A percentile compares a stretch with the other conserved stretches of the same genome.
Conservation (phyloP, 176 grass and related monocot species). For the Elymus sibiricus region DNA sequence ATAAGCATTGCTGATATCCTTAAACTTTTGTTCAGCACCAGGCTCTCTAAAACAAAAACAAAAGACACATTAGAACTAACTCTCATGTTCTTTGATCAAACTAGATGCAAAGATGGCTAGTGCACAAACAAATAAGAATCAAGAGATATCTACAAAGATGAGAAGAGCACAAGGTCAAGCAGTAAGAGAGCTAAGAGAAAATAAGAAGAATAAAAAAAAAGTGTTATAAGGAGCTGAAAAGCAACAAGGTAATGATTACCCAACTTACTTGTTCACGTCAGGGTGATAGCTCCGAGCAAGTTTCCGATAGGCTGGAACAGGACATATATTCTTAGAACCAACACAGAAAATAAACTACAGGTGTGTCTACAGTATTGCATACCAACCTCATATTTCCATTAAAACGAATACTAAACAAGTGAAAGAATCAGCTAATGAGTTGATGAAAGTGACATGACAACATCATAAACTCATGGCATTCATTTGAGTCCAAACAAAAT, state of each 20-base stretch:
- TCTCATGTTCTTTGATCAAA: background rate
- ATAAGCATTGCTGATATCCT: slow-evolving; percentile 98
- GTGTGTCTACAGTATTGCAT: background rate
- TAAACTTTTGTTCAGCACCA: slow-evolving; percentile 93
- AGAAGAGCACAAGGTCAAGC: background rate
- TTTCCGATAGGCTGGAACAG: slow-evolving; percentile 79
- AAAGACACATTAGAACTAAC: slow-evolving; percentile 16
- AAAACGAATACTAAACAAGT: background rate
- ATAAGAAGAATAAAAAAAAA: background rate
- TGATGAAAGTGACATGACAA: background rate
- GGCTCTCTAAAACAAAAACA: slow-evolving; percentile 64
- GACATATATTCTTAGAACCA: slow-evolving; percentile 23
- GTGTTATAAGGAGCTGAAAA: background rate
- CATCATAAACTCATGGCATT: background rate
- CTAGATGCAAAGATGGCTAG: slow-evolving; percentile 15
- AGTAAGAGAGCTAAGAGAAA: background rate
- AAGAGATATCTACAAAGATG: background rate
- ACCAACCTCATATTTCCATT: background rate
- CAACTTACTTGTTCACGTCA: slow-evolving; percentile 94
- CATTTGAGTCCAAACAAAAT: background rate
- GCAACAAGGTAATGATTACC: background rate
- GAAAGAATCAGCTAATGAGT: background rate
- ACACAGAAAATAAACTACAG: background rate
- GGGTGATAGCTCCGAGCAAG: slow-evolving; percentile 92
- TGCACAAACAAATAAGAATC: slow-evolving; percentile 8